These are phyloP conservation scores for Glomus cerebriforme DNA, from an alignment of 192 early-diverging fungal genomes.

Conservation along the genomic window DNA sequence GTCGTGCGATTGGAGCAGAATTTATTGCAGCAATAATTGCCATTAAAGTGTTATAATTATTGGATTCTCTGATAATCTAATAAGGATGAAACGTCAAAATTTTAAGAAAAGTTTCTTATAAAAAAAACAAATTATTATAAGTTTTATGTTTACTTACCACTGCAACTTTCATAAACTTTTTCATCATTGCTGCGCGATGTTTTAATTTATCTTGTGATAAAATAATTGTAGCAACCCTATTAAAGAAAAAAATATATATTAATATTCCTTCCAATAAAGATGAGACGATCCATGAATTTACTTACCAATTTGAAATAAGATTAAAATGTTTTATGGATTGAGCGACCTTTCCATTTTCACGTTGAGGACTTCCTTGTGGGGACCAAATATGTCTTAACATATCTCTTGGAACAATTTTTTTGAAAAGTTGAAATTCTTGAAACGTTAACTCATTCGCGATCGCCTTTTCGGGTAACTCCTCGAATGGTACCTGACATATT, in stretches of 20 bases:
- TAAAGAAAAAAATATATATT: constrained; percentile 67
- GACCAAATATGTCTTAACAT: constrained; percentile 25
- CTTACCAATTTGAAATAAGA: constrained; percentile 70
- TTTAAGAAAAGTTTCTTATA: not conserved
- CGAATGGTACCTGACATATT: constrained; percentile 43
- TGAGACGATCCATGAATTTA: too few relatives aligned
- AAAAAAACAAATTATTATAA: not conserved
- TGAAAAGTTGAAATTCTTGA: constrained; percentile 65
- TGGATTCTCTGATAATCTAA: constrained; percentile 59
- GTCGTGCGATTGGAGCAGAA: constrained; percentile 58
- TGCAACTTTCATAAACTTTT: constrained; percentile 72
- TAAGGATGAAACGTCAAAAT: not conserved
- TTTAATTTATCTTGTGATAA: constrained; percentile 63
- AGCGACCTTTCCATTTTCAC: constrained; percentile 33
- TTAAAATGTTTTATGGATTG: constrained; percentile 68
- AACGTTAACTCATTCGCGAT: constrained; percentile 70
- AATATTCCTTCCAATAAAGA: too few relatives aligned
- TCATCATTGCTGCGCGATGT: constrained; percentile 61
- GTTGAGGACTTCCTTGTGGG: not conserved
- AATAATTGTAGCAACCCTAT: constrained; percentile 73
- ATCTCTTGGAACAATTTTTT: constrained; percentile 59
- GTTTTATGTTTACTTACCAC: constrained; percentile 41
- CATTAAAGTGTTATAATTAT: constrained; percentile 81
- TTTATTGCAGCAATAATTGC: constrained; percentile 73
- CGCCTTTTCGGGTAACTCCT: constrained; percentile 54